Evolutionary conservation across 495 filamentous ascomycete genomes (phyloP), one percentile per base, ranked within the genome.

Genomic region (Hypoxylon fuscum): DNA sequence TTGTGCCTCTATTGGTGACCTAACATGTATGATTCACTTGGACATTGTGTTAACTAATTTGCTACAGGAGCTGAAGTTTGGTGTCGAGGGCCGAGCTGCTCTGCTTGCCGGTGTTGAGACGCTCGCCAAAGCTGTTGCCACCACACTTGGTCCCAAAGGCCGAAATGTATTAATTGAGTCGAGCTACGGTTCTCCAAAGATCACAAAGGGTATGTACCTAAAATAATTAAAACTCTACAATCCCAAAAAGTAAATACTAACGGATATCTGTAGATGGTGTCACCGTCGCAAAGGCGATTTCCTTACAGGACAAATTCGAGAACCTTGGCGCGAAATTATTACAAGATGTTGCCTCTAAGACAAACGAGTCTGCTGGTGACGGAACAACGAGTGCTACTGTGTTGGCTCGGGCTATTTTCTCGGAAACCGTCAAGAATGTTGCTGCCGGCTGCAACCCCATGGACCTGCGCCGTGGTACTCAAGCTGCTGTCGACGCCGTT

Each of bases 361-460:
- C 95, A 64, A 98, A 98, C 83, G 95, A 98, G 80, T 86, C 92
- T 69, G 95, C 95, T 58, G 95, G 95, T 88, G 95, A 98, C 74
- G 95, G 95, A 77, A 98, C 95, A 62, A 98, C 95, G 58, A 96
- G 92, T 52, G 95, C 95, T 61, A 98, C 95, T 54, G 93, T 97
- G 69, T 90, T 98, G 46, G 96, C 93, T 68, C 92, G 94, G 68
- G 92, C 94, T 72, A 98, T 98, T 82, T 98, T 98, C 86, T 95
- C 95, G 76, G 96, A 98, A 85, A 97, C 93, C 41, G 95, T 98
- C 72, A 98, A 98, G 88, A 98, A 98, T 77, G 95, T 98, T 64
- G 95, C 95, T 64, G 96, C 95, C 55, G 95, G 95, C 64, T 98
- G 96, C 89, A 98, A 98, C 83, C 95, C 95, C 57, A 98, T 98